phyloP scores from a whole-genome alignment of 2,329 filamentous ascomycete species.

The Aspergillus chevalieri region DNA sequence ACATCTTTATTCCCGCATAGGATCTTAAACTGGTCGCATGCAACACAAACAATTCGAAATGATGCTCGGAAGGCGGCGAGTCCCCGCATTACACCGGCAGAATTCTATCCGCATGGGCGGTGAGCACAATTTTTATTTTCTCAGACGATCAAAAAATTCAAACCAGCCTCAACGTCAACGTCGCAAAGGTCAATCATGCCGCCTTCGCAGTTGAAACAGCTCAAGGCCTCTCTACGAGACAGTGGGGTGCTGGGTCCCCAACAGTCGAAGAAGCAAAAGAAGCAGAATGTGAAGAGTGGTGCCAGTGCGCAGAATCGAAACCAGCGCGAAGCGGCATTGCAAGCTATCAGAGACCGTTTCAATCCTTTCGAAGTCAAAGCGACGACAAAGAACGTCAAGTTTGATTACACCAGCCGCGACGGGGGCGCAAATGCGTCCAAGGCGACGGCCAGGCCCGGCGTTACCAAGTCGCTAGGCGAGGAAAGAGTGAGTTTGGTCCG shows the following conservation, averaged over 20 bases:
- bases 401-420: conserved; percentile 69
- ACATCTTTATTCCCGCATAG: conserved; percentile 20
- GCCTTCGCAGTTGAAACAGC: conserved; percentile 90
- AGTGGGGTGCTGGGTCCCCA: conserved; percentile 87
- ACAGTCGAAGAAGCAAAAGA: conserved; percentile 91
- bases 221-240: conserved; percentile 84
- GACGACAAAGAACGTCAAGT: conserved; percentile 70
- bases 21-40: background rate
- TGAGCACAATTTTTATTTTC: conserved; percentile 20
- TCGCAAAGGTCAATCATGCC: conserved; percentile 57
- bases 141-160: conserved; percentile 21
- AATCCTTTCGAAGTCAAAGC: conserved; percentile 96
- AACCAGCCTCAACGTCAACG: conserved; percentile 13
- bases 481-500: conserved; percentile 56
- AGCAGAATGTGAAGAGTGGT: conserved; percentile 62
- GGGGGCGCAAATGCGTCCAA: conserved; percentile 30
- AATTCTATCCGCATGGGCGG: conserved; percentile 27
- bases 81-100: conserved; percentile 20
- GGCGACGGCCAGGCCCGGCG: conserved; percentile 64
- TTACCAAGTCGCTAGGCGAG: conserved; percentile 80
- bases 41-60: background rate
- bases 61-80: conserved; percentile 6
- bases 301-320: conserved; percentile 67
- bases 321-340: conserved; percentile 69
- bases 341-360: conserved; percentile 87